Base-by-base conservation (phyloP, 331 rosid species). In the Phaseolus coccineus region DNA sequence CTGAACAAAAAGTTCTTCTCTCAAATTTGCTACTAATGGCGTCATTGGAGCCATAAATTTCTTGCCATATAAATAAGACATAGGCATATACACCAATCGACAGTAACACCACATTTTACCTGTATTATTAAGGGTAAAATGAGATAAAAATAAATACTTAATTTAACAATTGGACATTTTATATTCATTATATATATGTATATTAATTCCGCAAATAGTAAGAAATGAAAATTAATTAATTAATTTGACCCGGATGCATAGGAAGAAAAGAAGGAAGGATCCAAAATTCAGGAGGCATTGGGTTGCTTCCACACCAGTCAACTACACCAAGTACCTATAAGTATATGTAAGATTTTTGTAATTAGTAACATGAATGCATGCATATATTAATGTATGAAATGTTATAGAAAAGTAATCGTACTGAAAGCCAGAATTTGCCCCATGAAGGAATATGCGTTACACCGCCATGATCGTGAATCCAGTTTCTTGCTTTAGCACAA, bases 271-370 rank as follows among this genome's bases (percentile, higher is more conserved):
- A 25, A 57, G 64, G 64, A 57, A 57, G 35, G n/a, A 25, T 57
- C 64, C 64, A 57, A 56, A 90, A 87, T 52, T 88, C 94, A 0
- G 92, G 94, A 9, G 91, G 90, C 85, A 90, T 86, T 27, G 35
- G 64, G 35, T 57, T 57, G 35, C 62, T 55, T 55, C 31, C 62
- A 56, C 62, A 24, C 62, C 62, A 56, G 24, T 56, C 62, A 39
- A 75, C 83, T 30, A 82, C 9, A 14, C 91, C 96, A 31, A 91
- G 91, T 57, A 91, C 67, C 96, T 91, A 19, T 14, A 24, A 24
- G 9, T 53, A 9, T 0, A 4, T 53, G 9, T 4, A 1, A 56
- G 14, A 53, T 53, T 6, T 53, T 19, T 53, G 7, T 8, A 53
- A 19, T 53, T 53, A 53, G 12, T 56, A 9, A 2, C 6, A 10